Conservation (phyloP, 345 rosid genomes). For the Salix exigua region DNA sequence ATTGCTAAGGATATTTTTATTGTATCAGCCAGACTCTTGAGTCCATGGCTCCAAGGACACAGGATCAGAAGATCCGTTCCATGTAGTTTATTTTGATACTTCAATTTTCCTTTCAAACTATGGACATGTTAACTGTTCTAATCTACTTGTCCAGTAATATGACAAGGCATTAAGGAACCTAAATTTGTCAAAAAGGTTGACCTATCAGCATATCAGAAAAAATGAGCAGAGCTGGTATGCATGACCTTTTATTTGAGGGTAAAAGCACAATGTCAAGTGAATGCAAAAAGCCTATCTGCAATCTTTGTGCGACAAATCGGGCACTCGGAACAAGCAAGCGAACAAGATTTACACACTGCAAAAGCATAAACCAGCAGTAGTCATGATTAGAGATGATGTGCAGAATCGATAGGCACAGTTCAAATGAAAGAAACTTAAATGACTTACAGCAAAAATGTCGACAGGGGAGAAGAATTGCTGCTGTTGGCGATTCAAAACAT, state of each 20-base stretch:
- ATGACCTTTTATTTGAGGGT: slow-evolving; percentile 35
- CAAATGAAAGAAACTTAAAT: neutral
- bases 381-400: neutral
- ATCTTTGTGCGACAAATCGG: slow-evolving; percentile 97
- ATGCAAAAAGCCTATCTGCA: slow-evolving; percentile 89
- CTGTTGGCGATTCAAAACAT: slow-evolving; percentile 91
- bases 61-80: neutral
- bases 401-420: neutral
- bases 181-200: neutral
- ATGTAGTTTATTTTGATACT: neutral
- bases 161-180: neutral
- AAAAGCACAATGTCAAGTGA: slow-evolving; percentile 48
- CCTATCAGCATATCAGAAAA: neutral
- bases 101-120: neutral
- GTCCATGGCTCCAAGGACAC: neutral
- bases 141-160: neutral
- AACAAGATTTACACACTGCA: slow-evolving; percentile 98
- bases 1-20: neutral
- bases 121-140: neutral
- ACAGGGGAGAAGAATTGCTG: slow-evolving; percentile 97
- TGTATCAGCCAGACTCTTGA: neutral
- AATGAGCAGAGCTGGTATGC: neutral
- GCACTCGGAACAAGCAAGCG: slow-evolving; percentile 96
- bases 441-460: slow-evolving; percentile 97
- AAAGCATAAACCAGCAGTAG: neutral